Evolutionary conservation across 176 grass and related monocot genomes (phyloP).

Genomic region (Aegilops speltoides): DNA sequence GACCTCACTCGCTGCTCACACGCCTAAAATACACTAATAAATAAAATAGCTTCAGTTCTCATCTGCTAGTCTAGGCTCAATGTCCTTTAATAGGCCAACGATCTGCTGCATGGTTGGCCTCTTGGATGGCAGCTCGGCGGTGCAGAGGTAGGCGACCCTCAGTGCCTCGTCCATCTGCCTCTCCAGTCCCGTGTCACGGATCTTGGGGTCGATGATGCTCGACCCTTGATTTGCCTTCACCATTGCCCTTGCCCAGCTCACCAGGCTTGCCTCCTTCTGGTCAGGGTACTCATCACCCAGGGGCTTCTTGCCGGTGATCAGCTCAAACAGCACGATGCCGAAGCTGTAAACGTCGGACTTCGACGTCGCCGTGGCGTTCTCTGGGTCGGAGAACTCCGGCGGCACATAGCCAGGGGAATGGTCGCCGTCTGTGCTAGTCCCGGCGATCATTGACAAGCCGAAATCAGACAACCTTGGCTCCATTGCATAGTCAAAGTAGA

Average conservation of each 20-base stretch:
- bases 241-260: conserved; percentile 75
- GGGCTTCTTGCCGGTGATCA: conserved; percentile 87
- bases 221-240: conserved; percentile 66
- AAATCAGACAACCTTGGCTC: conserved; percentile 87
- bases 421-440: conserved; percentile 38
- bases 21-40: conserved; percentile 19
- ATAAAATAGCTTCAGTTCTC: conserved; percentile 36
- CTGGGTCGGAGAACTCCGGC: conserved; percentile 69
- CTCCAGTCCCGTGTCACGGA: conserved; percentile 63
- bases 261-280: conserved; percentile 63
- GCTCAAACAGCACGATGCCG: conserved; percentile 85
- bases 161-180: conserved; percentile 82
- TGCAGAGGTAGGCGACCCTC: conserved; percentile 90
- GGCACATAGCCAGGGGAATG: conserved; percentile 60
- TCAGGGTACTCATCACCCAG: conserved; percentile 64
- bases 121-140: conserved; percentile 77
- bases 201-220: conserved; percentile 75
- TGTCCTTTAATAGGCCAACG: conserved; percentile 94
- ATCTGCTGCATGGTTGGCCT: conserved; percentile 98
- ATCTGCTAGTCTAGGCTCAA: conserved; percentile 65
- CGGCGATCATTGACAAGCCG: conserved; percentile 63
- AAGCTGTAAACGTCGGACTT: conserved; percentile 85
- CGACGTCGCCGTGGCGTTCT: conserved; percentile 52
- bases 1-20: conserved; percentile 26
- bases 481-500: conserved; percentile 84